These are phyloP conservation scores for Warburgia ugandensis DNA, from an alignment of 164 flowering plant species.

Conservation along the genomic window DNA sequence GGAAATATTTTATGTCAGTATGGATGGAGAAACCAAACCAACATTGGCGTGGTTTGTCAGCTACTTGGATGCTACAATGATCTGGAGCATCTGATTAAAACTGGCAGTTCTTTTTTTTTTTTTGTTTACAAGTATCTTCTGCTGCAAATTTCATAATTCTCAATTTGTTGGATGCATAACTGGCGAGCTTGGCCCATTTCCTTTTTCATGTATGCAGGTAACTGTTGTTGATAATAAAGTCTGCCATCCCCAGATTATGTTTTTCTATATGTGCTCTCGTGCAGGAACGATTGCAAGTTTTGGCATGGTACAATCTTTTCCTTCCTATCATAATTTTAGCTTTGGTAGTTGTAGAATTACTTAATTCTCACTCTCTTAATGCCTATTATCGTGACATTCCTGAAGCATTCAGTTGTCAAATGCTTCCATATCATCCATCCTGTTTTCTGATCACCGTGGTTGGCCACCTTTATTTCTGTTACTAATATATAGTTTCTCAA, in stretches of 20 bases:
- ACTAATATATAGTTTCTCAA: too few relatives aligned
- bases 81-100: too few relatives aligned
- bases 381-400: conserved; percentile 35
- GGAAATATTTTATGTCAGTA: too few relatives aligned
- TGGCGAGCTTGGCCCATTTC: background rate
- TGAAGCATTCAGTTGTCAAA: conserved; percentile 57
- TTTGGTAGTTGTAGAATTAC: background rate
- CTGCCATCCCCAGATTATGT: conserved; percentile 71
- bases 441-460: too few relatives aligned
- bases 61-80: too few relatives aligned
- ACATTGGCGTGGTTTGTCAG: too few relatives aligned
- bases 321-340: background rate
- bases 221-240: conserved; percentile 70
- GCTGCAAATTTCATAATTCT: too few relatives aligned
- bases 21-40: too few relatives aligned
- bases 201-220: conserved; percentile 34
- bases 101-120: too few relatives aligned
- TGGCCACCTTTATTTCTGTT: too few relatives aligned
- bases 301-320: background rate
- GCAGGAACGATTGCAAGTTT: conserved; percentile 93
- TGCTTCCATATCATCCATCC: too few relatives aligned
- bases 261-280: conserved; percentile 88
- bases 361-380: conserved; percentile 41
- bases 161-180: background rate
- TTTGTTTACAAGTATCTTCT: too few relatives aligned